A percentile compares a stretch with the other conserved stretches of the same genome.
phyloP scores from a whole-genome alignment of 2,329 filamentous ascomycete genomes.

The Alternaria dauci region DNA sequence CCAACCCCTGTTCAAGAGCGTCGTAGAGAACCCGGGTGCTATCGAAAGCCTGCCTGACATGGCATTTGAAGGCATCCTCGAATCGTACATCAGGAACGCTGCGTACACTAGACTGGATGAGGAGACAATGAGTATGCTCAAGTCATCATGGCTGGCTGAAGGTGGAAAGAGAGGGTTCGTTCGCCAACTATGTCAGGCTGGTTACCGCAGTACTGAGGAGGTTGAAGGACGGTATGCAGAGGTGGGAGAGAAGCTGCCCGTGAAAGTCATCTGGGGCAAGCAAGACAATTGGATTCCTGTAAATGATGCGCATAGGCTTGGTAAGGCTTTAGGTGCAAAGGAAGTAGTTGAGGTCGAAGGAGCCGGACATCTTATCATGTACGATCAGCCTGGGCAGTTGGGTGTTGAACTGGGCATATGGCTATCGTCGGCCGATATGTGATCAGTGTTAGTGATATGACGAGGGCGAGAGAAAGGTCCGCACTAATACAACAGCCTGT shows the following conservation, averaged over 20 bases:
- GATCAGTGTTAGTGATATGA: background rate
- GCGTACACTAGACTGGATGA: conserved; percentile 13
- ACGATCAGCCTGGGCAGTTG: conserved; percentile 27
- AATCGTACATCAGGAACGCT: conserved; percentile 31
- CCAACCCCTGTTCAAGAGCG: conserved; percentile 25
- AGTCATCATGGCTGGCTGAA: conserved; percentile 24
- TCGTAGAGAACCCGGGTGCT: conserved; percentile 19
- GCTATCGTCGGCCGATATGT: conserved; percentile 8
- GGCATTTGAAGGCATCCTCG: conserved; percentile 28
- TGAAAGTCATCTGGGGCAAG: conserved; percentile 32
- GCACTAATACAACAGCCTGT: fast-evolving
- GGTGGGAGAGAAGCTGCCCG: conserved; percentile 19
- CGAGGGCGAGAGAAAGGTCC: background rate
- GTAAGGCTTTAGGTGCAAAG: conserved; percentile 20
- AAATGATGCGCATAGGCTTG: conserved; percentile 21
- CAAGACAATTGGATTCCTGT: conserved; percentile 30
- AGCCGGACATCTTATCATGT: conserved; percentile 30
- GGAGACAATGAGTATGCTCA: conserved; percentile 21
- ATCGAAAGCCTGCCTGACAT: conserved; percentile 28
- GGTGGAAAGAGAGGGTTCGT: conserved; percentile 28
- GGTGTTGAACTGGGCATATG: conserved; percentile 27
- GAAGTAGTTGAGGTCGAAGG: conserved; percentile 23
- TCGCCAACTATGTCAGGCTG: conserved; percentile 32
- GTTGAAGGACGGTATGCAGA: conserved; percentile 27
- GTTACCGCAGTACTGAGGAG: conserved; percentile 24